Evolutionary conservation across 805 yeast species (phyloP), one percentile per base, ranked within the genome.

Genomic region (Saturnispora gosingensis): DNA sequence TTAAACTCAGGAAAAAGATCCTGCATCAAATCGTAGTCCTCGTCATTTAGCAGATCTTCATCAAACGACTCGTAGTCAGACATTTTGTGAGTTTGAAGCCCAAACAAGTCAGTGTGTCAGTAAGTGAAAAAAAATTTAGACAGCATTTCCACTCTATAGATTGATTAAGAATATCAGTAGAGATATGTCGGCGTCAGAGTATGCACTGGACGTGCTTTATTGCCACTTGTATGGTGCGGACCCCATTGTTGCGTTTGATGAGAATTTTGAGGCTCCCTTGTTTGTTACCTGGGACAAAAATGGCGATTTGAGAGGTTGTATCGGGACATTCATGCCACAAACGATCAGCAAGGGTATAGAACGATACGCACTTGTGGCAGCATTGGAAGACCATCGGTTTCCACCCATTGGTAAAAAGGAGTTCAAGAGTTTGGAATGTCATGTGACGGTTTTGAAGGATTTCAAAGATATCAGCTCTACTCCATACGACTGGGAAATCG

Each of bases 381-480:
- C 96, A 0, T 67, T 88, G 7, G 79, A 86, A 48, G 99, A 93
- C 60, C 64, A 82, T 1, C 69, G 99, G 45, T 93, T 93, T 63
- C 59, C 72, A 1, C 90, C 96, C 0, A 81, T 93, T 9, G 42
- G 59, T 0, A 49, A 52, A 22, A 48, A 56, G 0, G 98, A 93
- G 60, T 60, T 91, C 20, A 66, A 77, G 0, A 30, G 28, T 22
- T 61, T 85, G 59, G 68, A 72, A 65, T 67, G 85, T 68, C 64
- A 73, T n/a, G 83, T 88, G 2, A 87, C 96, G 0, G 62, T 85
- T 15, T 65, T 87, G 16, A 76, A 73, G 51, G 74, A 83, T 53
- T 85, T 85, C 55, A 80, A 74, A 50, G 65, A 69, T 5, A 78
- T 75, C 2, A 57, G 53, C 2, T 8, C 61, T 0, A 79, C 77